Conservation (phyloP, 164 flowering plant species). For the Piper betle region DNA sequence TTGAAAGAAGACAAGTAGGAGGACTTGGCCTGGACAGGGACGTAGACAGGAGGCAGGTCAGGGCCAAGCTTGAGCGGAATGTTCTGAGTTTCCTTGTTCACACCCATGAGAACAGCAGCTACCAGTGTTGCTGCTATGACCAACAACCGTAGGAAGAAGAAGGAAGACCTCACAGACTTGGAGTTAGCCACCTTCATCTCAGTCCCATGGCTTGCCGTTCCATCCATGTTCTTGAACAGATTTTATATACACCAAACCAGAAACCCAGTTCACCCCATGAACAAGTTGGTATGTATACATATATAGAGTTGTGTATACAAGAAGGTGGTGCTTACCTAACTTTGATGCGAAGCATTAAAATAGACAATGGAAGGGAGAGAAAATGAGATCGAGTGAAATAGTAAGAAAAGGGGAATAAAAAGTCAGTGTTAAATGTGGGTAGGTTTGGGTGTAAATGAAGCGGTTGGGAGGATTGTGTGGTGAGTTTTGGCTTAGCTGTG, state of each 20-base stretch:
- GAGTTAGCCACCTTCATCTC: slow-evolving; percentile 14
- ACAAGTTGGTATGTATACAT: too few species aligned
- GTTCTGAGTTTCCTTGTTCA: slow-evolving; percentile 18
- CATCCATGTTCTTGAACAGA: neutral
- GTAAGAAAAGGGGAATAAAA: neutral
- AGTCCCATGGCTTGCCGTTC: neutral
- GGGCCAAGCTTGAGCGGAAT: slow-evolving; percentile 5
- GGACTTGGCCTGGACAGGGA: slow-evolving; percentile 30
- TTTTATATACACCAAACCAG: too few species aligned
- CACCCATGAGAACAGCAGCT: slow-evolving; percentile 13
- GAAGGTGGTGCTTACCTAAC: too few species aligned
- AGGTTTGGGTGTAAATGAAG: neutral
- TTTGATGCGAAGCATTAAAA: too few species aligned
- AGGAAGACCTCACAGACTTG: slow-evolving; percentile 7
- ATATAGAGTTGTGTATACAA: too few species aligned
- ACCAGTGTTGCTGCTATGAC: slow-evolving; percentile 10
- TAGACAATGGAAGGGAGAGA: neutral
- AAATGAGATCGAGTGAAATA: neutral
- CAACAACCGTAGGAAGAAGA: slow-evolving; percentile 14
- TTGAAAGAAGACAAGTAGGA: slow-evolving; percentile 22
- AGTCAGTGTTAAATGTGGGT: neutral
- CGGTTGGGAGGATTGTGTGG: neutral
- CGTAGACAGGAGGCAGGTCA: slow-evolving; percentile 12
- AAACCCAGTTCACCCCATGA: too few species aligned
- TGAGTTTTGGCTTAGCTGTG: neutral